Evolutionary conservation across 345 rosid genomes (phyloP).

Genomic region (Eutrema heterophyllum): DNA sequence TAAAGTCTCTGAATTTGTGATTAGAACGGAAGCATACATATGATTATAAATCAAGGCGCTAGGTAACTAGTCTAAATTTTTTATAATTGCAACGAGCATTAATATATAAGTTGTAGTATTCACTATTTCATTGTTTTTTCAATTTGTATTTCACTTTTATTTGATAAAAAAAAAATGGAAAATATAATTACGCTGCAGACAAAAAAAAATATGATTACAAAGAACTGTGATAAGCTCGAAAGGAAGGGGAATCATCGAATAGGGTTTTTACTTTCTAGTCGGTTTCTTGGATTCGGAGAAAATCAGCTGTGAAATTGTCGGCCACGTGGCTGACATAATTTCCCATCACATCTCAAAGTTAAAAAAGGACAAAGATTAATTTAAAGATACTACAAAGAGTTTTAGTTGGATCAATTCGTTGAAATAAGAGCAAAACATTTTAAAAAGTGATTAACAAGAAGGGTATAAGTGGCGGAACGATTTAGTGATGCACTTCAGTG

Average conservation of each 20-base stretch:
- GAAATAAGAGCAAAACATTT: neutral
- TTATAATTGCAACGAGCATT: neutral
- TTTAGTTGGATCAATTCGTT: neutral
- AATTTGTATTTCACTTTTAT: neutral
- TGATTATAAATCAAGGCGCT: neutral
- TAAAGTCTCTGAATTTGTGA: neutral
- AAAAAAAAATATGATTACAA: constrained; percentile 1
- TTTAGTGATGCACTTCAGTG: too few relatives aligned
- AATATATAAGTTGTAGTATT: neutral
- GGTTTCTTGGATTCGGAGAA: constrained; percentile 2
- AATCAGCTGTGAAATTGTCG: constrained; percentile 25
- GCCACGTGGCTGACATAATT: constrained; percentile 27
- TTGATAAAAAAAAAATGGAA: neutral
- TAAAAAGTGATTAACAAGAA: too few relatives aligned
- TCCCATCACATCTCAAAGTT: constrained; percentile 15
- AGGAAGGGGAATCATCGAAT: constrained; percentile 18
- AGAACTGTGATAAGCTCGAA: neutral
- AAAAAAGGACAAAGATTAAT: neutral
- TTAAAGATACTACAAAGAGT: neutral
- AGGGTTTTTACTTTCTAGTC: constrained; percentile 7
- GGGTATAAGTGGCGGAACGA: too few relatives aligned
- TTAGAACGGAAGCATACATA: neutral
- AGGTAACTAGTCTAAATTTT: neutral
- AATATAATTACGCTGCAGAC: neutral
- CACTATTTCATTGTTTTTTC: neutral